Conservation (phyloP, 306 rosid genomes). For the Gillenia trifoliata region DNA sequence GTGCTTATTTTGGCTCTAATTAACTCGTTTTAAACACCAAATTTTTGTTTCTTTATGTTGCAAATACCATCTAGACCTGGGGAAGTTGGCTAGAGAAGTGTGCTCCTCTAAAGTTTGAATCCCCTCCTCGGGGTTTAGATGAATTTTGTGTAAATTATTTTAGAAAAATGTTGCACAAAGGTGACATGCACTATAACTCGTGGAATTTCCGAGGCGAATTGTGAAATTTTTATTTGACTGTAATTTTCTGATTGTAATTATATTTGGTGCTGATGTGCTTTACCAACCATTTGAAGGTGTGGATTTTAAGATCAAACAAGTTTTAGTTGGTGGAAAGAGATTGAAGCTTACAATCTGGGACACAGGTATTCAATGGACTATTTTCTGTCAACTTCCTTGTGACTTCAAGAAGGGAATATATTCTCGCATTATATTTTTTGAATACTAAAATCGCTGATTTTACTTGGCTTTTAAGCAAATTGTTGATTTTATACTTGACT, state of each 20-base stretch:
- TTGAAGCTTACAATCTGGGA: conserved; percentile 99
- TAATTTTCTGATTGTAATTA: not conserved
- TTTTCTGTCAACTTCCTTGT: not conserved
- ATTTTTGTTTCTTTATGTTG: not conserved
- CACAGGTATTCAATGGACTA: conserved; percentile 52
- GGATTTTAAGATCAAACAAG: conserved; percentile 86
- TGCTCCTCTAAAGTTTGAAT: not conserved
- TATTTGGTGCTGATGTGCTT: conserved; percentile 16
- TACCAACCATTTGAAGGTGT: conserved; percentile 56
- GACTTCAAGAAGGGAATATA: not conserved
- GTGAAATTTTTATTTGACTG: not conserved
- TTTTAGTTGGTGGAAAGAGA: conserved; percentile 68
- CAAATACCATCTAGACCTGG: not conserved
- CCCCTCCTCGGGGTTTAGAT: not conserved
- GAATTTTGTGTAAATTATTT: too few species aligned
- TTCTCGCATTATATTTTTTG: not conserved
- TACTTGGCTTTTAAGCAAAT: not conserved
- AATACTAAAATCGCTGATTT: not conserved
- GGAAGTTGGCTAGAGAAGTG: not conserved
- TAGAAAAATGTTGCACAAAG: too few species aligned
- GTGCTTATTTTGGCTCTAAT: not conserved
- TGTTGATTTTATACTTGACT: not conserved
- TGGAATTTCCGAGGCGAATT: not conserved
- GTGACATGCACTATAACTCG: not conserved
- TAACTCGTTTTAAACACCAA: not conserved